Conservation (phyloP, 192 early-diverging fungal species). For the Dispira simplex region DNA sequence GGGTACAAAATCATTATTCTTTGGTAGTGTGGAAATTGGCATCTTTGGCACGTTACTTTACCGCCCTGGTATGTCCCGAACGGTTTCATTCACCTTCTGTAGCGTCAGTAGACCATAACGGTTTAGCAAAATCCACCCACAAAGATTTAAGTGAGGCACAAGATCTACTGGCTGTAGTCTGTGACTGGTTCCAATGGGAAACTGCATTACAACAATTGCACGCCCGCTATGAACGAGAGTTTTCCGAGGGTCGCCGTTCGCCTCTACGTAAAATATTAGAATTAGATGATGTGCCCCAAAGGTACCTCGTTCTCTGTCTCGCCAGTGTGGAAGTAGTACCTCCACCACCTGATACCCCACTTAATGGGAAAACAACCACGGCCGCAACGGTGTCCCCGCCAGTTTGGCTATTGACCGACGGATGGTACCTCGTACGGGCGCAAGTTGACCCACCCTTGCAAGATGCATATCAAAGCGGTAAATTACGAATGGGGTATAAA, state of each 20-base stretch:
- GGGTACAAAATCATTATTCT: not conserved
- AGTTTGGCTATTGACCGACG: not conserved
- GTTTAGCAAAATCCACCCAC: not conserved
- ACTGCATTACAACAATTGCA: not conserved
- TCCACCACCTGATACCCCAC: no score
- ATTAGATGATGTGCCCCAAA: not conserved
- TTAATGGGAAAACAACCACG: no score
- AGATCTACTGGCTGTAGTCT: not conserved
- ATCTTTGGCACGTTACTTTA: constrained; percentile 5
- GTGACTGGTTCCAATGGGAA: not conserved
- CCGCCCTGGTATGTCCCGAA: not conserved
- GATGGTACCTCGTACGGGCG: not conserved
- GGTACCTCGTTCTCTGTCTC: not conserved
- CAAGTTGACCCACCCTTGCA: not conserved
- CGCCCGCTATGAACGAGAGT: not conserved
- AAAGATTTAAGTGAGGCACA: not conserved
- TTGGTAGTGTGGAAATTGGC: constrained; percentile 7
- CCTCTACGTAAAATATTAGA: not conserved
- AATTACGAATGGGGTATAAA: not conserved
- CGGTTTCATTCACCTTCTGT: not conserved
- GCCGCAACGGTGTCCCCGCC: no score
- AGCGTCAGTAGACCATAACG: not conserved
- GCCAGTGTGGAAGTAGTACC: no score
- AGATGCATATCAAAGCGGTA: not conserved
- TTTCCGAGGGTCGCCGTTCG: not conserved